Conservation (phyloP, 129 eudicot genomes). For the Smallanthus sonchifolius region DNA sequence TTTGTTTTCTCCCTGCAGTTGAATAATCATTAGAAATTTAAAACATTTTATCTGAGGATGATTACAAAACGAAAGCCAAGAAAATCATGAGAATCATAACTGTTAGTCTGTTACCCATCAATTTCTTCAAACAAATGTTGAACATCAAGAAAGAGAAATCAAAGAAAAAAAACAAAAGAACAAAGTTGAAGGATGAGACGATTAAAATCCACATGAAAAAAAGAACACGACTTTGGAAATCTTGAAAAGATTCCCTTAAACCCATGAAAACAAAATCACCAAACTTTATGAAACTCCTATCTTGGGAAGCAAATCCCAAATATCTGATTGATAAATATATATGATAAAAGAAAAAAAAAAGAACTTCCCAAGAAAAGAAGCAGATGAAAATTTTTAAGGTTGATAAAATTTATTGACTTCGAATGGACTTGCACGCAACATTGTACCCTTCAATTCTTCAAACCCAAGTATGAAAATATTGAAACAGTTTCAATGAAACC, state of each 20-base stretch:
- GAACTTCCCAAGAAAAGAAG: background rate
- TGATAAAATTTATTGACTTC: background rate
- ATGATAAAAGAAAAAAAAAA: background rate
- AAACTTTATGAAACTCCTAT: background rate
- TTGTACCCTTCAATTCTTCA: background rate
- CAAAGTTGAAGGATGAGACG: background rate
- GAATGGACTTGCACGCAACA: background rate
- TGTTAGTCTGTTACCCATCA: background rate
- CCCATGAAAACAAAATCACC: background rate
- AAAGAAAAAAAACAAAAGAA: background rate
- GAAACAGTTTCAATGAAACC: background rate
- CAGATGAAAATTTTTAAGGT: background rate
- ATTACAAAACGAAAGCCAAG: background rate
- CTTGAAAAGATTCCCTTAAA: background rate
- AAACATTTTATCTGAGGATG: background rate
- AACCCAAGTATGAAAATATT: background rate
- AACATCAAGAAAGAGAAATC: background rate
- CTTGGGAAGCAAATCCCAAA: background rate
- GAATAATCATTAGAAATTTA: background rate
- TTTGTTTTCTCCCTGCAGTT: conserved; percentile 80
- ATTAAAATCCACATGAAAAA: background rate
- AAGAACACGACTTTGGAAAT: background rate
- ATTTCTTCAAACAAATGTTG: background rate
- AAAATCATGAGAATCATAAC: background rate
- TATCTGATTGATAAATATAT: background rate